Evolutionary conservation across 2,329 filamentous ascomycete genomes (phyloP).

Genomic region (Ceratocystis cubensis): DNA sequence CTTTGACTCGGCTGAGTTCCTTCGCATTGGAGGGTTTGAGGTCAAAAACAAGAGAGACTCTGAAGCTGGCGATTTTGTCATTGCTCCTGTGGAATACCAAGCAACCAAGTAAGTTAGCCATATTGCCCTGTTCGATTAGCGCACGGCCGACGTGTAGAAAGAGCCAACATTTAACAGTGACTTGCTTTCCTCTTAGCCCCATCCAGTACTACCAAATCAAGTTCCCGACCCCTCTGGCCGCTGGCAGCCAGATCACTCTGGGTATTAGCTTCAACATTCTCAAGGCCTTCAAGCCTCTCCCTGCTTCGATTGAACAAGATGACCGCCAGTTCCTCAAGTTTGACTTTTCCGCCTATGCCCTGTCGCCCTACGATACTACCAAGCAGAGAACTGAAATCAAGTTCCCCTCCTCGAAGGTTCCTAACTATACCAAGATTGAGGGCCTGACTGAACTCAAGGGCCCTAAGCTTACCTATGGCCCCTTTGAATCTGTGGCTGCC

Average conservation of each 20-base stretch:
- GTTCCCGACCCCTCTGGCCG: constrained; percentile 61
- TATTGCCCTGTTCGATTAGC: not conserved
- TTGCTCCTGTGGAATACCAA: constrained; percentile 55
- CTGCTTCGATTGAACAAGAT: constrained; percentile 67
- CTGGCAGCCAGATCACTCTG: constrained; percentile 70
- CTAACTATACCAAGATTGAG: constrained; percentile 70
- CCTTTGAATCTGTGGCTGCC: constrained; percentile 71
- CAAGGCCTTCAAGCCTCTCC: constrained; percentile 66
- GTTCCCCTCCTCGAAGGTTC: constrained; percentile 62
- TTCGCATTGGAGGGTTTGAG: constrained; percentile 71
- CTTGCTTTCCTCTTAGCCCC: constrained; percentile 37
- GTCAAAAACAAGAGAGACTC: constrained; percentile 83
- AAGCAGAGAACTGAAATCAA: constrained; percentile 99
- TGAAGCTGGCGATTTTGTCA: constrained; percentile 46
- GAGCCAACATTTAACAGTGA: constrained; percentile 21
- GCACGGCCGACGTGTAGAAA: not conserved
- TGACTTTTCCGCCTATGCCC: constrained; percentile 72
- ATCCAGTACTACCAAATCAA: constrained; percentile 74
- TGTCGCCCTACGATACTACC: constrained; percentile 68
- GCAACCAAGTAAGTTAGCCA: constrained; percentile 38
- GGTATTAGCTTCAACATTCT: constrained; percentile 76
- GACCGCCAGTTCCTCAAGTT: constrained; percentile 80
- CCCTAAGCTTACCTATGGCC: constrained; percentile 75
- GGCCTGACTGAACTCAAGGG: constrained; percentile 70
- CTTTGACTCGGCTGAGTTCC: constrained; percentile 64